Conservation (phyloP, 2,329 filamentous ascomycete genomes). For the Pezicula radicicola region DNA sequence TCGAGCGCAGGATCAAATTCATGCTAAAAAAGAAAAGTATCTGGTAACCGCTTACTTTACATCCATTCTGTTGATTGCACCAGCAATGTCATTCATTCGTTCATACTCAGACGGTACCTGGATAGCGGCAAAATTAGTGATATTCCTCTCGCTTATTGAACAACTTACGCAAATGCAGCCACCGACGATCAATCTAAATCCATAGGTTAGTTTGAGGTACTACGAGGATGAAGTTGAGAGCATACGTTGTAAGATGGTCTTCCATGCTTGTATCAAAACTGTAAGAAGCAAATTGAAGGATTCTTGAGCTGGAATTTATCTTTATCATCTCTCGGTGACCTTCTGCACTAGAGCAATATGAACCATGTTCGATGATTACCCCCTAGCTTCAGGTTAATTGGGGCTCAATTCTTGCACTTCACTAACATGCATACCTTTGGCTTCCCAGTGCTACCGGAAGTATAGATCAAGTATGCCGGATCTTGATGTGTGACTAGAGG, state of each 20-base stretch:
- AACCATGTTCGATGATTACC: too few relatives aligned
- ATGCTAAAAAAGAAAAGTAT: too few relatives aligned
- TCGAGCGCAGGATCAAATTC: too few relatives aligned
- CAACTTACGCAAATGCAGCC: conserved; percentile 5
- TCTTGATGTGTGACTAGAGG: neutral
- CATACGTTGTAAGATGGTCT: conserved; percentile 2
- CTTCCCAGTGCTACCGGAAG: conserved; percentile 3
- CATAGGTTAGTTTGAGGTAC: too few relatives aligned
- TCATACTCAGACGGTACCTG: conserved; percentile 5
- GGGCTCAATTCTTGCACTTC: too few relatives aligned
- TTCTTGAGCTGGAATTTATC: neutral
- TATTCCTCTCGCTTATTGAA: too few relatives aligned
- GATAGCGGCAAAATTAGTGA: too few relatives aligned
- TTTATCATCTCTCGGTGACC: too few relatives aligned
- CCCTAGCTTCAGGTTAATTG: too few relatives aligned
- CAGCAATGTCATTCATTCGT: conserved; percentile 1
- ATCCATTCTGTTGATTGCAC: conserved; percentile 3
- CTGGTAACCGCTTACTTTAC: neutral
- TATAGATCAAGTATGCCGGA: neutral
- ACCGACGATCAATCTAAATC: conserved; percentile 2
- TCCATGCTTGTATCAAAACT: conserved; percentile 6
- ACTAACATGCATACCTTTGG: neutral
- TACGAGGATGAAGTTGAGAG: too few relatives aligned
- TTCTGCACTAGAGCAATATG: too few relatives aligned
- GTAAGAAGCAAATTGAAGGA: conserved; percentile 6